Conservation (phyloP, 2,329 filamentous ascomycete species). For the Talaromyces marneffei region DNA sequence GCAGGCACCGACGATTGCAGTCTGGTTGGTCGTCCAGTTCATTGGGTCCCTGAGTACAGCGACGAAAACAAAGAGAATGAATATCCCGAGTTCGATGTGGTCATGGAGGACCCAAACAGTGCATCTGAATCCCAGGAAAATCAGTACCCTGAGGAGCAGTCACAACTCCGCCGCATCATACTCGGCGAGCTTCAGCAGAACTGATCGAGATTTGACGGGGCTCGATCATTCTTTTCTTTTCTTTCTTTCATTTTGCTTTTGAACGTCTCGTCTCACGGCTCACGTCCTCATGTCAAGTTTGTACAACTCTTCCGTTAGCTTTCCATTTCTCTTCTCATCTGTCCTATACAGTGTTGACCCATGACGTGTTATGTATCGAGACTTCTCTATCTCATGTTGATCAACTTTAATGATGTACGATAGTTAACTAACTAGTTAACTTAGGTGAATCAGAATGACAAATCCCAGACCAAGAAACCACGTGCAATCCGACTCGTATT, state of each 20-base stretch:
- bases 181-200: neutral
- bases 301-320: neutral
- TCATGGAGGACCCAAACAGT: neutral
- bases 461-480: neutral
- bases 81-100: neutral
- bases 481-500: neutral
- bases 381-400: neutral
- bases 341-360: neutral
- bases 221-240: neutral
- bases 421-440: neutral
- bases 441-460: neutral
- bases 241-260: neutral
- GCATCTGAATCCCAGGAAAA: neutral
- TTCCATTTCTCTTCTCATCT: neutral
- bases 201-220: neutral
- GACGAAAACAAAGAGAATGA: conserved; percentile 5
- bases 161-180: neutral
- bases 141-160: neutral
- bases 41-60: neutral
- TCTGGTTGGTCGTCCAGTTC: neutral
- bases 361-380: neutral
- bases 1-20: neutral
- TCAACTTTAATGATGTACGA: neutral
- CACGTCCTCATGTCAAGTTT: neutral
- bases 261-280: neutral